A percentile compares a stretch with the other conserved stretches of the same genome.
phyloP scores from a whole-genome alignment of 108 stramenopile genomes.

The Nannochloropsis salina region DNA sequence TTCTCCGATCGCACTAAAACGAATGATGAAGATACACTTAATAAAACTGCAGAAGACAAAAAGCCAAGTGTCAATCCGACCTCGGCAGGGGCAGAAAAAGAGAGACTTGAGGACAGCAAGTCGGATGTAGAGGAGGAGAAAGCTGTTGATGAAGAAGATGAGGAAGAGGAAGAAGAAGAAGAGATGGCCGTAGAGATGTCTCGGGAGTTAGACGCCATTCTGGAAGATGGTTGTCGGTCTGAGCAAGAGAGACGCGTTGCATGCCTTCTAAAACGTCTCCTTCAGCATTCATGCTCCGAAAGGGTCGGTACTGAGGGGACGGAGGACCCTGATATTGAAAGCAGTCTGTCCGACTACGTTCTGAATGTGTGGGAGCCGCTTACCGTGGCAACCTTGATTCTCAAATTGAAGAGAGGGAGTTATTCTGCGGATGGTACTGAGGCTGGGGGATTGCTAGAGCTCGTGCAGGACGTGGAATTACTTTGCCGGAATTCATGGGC shows the following conservation, averaged over 20 bases:
- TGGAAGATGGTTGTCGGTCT: neutral
- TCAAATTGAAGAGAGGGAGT: neutral
- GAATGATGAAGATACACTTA: no score
- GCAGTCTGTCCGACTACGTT: neutral
- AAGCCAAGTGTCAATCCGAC: neutral
- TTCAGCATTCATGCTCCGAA: neutral
- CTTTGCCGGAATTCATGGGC: constrained; percentile 6
- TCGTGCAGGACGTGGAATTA: neutral
- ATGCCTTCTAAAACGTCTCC: neutral
- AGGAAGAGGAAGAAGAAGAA: neutral
- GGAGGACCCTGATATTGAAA: neutral
- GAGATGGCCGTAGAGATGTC: neutral
- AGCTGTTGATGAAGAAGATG: neutral
- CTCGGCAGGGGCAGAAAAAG: neutral
- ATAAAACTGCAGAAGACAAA: neutral
- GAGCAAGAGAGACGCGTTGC: neutral
- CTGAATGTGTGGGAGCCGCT: neutral
- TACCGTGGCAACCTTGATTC: neutral
- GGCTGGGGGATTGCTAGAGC: neutral
- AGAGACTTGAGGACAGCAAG: neutral
- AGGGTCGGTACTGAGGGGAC: neutral
- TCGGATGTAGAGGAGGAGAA: neutral
- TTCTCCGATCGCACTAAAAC: no score
- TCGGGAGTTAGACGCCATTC: neutral
- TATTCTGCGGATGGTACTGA: neutral